These are phyloP conservation scores for Gnomoniopsis sp. DNA, from an alignment of 2,329 filamentous ascomycete species.

Conservation along the genomic window DNA sequence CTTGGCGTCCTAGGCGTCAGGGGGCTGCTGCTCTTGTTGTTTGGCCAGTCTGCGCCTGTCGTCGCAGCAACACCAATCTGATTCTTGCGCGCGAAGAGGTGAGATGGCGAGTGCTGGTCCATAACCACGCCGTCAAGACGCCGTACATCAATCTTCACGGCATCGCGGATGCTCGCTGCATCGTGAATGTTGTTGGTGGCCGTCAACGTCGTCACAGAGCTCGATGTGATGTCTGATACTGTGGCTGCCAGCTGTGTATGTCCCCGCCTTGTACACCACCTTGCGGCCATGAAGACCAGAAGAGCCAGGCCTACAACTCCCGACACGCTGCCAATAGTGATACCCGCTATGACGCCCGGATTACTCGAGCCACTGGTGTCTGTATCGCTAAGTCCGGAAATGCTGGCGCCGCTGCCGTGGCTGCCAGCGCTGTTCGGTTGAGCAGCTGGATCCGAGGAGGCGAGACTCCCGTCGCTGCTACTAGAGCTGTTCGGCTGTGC, in stretches of 20 bases:
- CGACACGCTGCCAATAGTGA: slow-evolving; percentile 5
- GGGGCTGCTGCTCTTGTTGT: background rate
- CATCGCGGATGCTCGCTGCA: background rate
- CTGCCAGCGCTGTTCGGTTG: background rate
- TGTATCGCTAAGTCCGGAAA: background rate
- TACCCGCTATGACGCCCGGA: background rate
- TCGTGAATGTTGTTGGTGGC: background rate
- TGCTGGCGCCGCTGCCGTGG: background rate
- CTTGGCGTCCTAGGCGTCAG: slow-evolving; percentile 68
- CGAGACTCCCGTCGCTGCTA: background rate
- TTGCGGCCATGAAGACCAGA: background rate
- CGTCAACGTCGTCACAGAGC: background rate
- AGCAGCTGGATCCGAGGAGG: background rate
- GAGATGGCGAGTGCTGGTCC: background rate
- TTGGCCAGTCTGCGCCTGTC: slow-evolving; percentile 11
- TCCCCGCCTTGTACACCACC: background rate
- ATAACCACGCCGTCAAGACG: slow-evolving; percentile 3
- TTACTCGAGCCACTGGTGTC: background rate
- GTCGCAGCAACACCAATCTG: background rate
- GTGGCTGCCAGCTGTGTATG: background rate
- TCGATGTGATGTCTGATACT: background rate
- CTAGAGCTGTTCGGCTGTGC: background rate
- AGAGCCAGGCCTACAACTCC: background rate
- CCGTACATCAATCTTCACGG: background rate
- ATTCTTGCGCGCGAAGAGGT: background rate